Base-by-base conservation (phyloP, 2,329 filamentous ascomycete genomes). In the Cadophora malorum region DNA sequence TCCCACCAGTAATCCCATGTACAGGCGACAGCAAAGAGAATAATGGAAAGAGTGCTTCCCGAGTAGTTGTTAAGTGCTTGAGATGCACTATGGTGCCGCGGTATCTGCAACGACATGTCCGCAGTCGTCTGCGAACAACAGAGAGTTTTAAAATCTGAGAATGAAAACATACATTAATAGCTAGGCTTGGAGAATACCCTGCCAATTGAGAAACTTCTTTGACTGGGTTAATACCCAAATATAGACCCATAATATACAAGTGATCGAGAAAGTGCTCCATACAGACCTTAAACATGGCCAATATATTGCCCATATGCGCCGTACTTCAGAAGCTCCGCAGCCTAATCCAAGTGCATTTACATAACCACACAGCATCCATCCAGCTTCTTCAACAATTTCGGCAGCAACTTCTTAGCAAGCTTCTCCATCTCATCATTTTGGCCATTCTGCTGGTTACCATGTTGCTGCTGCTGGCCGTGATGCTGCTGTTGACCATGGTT, bases 401-500 rank as follows among this genome's bases (percentile, higher is more conserved):
- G 76, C 9, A 78, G 53, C 1, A 78, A 59, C 61, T 78, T 77
- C 69, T 64, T 71, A 21, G 75, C 76, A 65, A 78, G 59, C 67
- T 76, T 76, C 70, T 78, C 76, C 68, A 76, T 47, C 69, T 77
- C 75, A 7, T 77, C 76, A 66, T 76, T 74, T n/a, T 73, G 66
- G 38, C 69, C 67, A 65, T 75, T 82, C 49, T 68, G 41, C 21
- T 65, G 63, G 19, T 72, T 70, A 69, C 82, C 78, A 31, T 75
- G 79, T 69, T 83, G 79, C 60, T 78, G 68, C 38, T 81, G 76
- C 70, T 84, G 80, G 31, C 82, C 79, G 45, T 49, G 63, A 31
- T 70, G 81, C 68, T 85, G 80, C 65, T 81, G 74, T 21, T 81
- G 81, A 10, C 72, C 78, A 66, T 75, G 79, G 68, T 82, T 80